Evolutionary conservation across 257 asterid genomes (phyloP).

Genomic region (Thymus quinquecostatus): DNA sequence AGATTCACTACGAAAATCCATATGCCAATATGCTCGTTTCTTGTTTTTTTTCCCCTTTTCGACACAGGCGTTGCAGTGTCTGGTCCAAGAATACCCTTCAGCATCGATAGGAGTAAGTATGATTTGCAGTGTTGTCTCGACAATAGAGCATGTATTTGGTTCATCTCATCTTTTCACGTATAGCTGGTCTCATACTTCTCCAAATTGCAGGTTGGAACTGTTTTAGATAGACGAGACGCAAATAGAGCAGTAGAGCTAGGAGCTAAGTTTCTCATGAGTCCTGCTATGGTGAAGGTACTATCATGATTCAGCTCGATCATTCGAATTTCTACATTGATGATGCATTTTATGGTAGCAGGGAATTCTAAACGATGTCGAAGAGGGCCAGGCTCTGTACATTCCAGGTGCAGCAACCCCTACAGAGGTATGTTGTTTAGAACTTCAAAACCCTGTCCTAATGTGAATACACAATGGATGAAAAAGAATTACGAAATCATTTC

Average conservation of each 20-base stretch:
- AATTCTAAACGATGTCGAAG: slow-evolving; percentile 55
- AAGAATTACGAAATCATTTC: slow-evolving; percentile 23
- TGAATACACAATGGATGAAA: background rate
- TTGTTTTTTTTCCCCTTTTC: background rate
- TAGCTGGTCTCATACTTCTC: background rate
- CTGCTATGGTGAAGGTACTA: slow-evolving; percentile 74
- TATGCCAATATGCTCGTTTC: background rate
- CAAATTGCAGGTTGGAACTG: slow-evolving; percentile 73
- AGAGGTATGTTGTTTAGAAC: slow-evolving; percentile 52
- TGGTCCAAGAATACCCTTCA: slow-evolving; percentile 66
- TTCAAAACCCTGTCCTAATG: background rate
- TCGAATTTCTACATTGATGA: background rate
- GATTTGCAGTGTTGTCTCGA: background rate
- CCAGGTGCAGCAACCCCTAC: slow-evolving; percentile 95
- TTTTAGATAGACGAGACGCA: slow-evolving; percentile 57
- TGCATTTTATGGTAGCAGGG: slow-evolving; percentile 53
- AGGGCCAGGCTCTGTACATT: slow-evolving; percentile 60
- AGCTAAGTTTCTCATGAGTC: slow-evolving; percentile 89
- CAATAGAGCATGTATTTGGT: background rate
- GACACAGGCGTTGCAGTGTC: slow-evolving; percentile 54
- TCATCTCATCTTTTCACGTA: background rate
- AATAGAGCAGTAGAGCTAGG: slow-evolving; percentile 58
- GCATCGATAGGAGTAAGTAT: slow-evolving; percentile 69
- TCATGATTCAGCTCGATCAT: background rate
- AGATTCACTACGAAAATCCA: slow-evolving; percentile 4